phyloP scores from a whole-genome alignment of 805 yeast genomes.

The Metschnikowia rubicola region DNA sequence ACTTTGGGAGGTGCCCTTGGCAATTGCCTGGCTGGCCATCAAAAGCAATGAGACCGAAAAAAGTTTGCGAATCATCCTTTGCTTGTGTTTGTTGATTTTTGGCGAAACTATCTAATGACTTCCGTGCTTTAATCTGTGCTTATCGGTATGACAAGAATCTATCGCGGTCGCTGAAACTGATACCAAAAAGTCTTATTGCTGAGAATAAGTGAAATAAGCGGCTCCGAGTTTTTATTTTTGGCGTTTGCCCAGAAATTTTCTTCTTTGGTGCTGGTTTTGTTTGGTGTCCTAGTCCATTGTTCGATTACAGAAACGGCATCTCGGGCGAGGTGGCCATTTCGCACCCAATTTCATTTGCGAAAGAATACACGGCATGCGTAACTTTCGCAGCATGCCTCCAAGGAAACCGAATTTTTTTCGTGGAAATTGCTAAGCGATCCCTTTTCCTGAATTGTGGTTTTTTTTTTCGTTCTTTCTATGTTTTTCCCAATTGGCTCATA shows the following conservation, averaged over 20 bases:
- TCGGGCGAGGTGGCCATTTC: neutral
- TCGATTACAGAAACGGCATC: neutral
- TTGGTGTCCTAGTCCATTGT: neutral
- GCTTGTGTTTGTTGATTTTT: neutral
- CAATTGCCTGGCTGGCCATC: neutral
- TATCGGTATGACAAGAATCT: too few relatives aligned
- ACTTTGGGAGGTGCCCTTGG: conserved; percentile 4
- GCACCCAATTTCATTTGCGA: neutral
- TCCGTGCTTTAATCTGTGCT: too few relatives aligned
- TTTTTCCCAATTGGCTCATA: too few relatives aligned
- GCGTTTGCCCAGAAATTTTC: neutral
- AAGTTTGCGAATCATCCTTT: neutral
- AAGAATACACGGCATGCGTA: too few relatives aligned
- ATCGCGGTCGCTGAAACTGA: too few relatives aligned
- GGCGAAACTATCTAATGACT: too few relatives aligned
- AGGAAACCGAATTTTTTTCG: too few relatives aligned
- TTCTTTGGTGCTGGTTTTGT: neutral
- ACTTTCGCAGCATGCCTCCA: too few relatives aligned
- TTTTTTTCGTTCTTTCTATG: too few relatives aligned
- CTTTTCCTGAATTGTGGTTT: too few relatives aligned
- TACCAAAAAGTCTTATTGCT: neutral
- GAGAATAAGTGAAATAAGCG: neutral
- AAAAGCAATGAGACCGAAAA: neutral
- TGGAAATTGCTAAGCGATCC: too few relatives aligned
- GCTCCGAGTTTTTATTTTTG: neutral